Evolutionary conservation across 805 yeast species (phyloP), one percentile per base, ranked within the genome.

Genomic region (Candida mattraensis): DNA sequence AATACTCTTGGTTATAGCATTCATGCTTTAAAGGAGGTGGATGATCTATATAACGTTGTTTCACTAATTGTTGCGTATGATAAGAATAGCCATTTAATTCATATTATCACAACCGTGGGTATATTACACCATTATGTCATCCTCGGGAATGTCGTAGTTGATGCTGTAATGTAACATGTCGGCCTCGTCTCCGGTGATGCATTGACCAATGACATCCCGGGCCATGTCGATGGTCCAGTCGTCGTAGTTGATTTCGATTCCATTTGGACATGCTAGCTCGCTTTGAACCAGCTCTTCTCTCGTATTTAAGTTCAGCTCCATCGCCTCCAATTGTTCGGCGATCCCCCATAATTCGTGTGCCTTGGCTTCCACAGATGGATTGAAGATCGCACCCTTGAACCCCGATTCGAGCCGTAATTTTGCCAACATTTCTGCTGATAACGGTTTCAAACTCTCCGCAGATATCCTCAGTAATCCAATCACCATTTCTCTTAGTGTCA

Each of bases 101-200:
- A n/a, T n/a, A n/a, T n/a, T n/a, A n/a, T n/a, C n/a, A n/a, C n/a
- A n/a, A n/a, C n/a, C n/a, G n/a, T n/a, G n/a, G n/a, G n/a, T n/a
- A n/a, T n/a, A 22, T 30, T 36, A 36, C 39, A 30, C 39, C 39
- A 35, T 44, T 53, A 30, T 49, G 18, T 46, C 48, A 22, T 44
- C 47, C 31, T 37, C 45, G 20, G 56, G 53, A 24, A 47, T 39
- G 30, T 50, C 67, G 41, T 60, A 61, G 43, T 77, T 78, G 78
- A 86, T 82, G 39, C 85, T 77, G 39, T 73, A 63, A 54, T 77
- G 85, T 43, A 87, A 62, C 35, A 78, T 75, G 57, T 87, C 95
- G 1, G 87, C 87, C 48, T 85, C 94, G 45, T 83, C 88, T 50
- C 80, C 80, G 4, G 87, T 82, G 8, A 80, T 73, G 40, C 80